Percentiles rank a stretch among this genome's conserved stretches.
These are phyloP conservation scores for Tympanopsis confertula DNA, from an alignment of 2,329 filamentous ascomycete species.

Conservation along the genomic window DNA sequence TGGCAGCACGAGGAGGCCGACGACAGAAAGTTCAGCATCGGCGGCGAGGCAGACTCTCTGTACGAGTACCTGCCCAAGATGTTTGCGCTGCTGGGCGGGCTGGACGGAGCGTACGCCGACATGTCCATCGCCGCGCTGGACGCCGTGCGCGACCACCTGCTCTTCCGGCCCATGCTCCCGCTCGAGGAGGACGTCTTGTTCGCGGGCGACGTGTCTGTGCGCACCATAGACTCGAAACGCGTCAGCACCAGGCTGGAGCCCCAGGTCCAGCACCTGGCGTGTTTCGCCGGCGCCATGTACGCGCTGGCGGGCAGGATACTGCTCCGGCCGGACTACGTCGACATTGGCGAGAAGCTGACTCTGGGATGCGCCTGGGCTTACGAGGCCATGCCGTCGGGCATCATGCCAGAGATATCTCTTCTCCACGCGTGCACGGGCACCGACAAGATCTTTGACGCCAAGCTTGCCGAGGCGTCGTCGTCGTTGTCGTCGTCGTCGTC, in stretches of 20 bases:
- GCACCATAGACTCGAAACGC: conserved; percentile 2
- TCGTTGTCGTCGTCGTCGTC: conserved; percentile 2
- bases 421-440: conserved; percentile 29
- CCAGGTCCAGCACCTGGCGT: conserved; percentile 48
- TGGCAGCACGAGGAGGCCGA: conserved; percentile 34
- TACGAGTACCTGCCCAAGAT: conserved; percentile 16
- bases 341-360: conserved; percentile 43
- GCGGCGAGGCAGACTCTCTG: conserved; percentile 22
- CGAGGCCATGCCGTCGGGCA: conserved; percentile 38
- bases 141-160: conserved; percentile 41
- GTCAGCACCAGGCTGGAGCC: conserved; percentile 11
- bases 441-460: conserved; percentile 25
- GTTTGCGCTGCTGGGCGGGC: conserved; percentile 35
- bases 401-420: conserved; percentile 49
- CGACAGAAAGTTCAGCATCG: conserved; percentile 28
- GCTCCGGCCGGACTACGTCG: conserved; percentile 36
- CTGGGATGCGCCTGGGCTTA: conserved; percentile 56
- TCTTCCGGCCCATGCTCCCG: conserved; percentile 26
- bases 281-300: conserved; percentile 62
- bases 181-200: conserved; percentile 13
- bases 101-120: not conserved
- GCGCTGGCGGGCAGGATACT: conserved; percentile 55
- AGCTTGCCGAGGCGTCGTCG: conserved; percentile 22
- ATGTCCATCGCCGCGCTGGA: conserved; percentile 45
- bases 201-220: not conserved